Base-by-base conservation (phyloP, 768 basidiomycete species). In the Exidia glandulosa region DNA sequence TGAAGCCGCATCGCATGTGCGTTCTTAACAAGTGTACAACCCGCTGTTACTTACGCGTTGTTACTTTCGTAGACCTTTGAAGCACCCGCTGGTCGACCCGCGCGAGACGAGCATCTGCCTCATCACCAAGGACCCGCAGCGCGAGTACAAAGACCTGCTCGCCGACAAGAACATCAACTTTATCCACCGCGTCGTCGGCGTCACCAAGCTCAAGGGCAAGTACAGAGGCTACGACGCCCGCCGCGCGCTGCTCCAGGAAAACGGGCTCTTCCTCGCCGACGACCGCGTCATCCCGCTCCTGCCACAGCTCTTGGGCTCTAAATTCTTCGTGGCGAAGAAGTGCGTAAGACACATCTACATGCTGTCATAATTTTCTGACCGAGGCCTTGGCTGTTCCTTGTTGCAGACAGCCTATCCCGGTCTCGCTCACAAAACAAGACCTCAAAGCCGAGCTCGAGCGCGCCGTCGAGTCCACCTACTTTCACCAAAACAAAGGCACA, bases 301-400 rank as follows among this genome's bases (percentile, higher is more conserved):
- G 59, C 95, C 95, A 1, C 83, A 82, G 62, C 74, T 97, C 54
- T 77, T 98, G 2, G 96, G 96, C 5, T 85, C 83, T 57, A 88
- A 87, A 66, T 98, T 91, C 82, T 93, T 97, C 66, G 82, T 90
- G 32, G 91, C 94, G 1, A 98, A 98, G 75, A 98, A 97, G 94
- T 96, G 65, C 64, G 89, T 66, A 3, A 2, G 68, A 30, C n/a
- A n/a, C n/a, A 41, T 12, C 6, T 10, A 41, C 41, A 25, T 47
- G 25, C 54, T 36, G 48, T 14, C 25, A 16, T 32, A 29, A 56
- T 27, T 5, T 60, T 14, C 27, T 59, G 36, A 63, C 50, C 59
- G 63, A n/a, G 63, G 64, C 19, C 48, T 30, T 50, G 27, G 61
- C 10, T 37, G 56, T 6, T 56, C 23, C 25, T 54, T 45, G 6